Conservation (phyloP, 805 yeast species). For the Scheffersomyces lignosus region DNA sequence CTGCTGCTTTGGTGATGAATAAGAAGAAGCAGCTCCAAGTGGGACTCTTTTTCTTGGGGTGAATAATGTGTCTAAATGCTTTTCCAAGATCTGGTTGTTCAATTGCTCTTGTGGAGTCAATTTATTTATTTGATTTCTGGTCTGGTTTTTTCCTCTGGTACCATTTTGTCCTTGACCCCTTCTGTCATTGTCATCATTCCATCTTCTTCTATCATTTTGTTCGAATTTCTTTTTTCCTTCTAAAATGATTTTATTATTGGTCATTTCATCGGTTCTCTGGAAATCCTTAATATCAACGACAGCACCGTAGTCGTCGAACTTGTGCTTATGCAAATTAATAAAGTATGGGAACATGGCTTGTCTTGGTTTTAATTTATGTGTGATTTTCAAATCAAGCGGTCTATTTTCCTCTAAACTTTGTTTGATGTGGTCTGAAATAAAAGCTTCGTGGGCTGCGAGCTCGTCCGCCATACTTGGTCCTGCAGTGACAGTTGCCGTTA, state of each 20-base stretch:
- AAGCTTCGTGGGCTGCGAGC: constrained; percentile 41
- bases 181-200: constrained; percentile 19
- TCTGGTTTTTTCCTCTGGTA: constrained; percentile 13
- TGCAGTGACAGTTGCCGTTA: constrained; percentile 2
- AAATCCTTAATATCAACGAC: constrained; percentile 66
- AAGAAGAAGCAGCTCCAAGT: constrained; percentile 17
- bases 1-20: constrained; percentile 20
- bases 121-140: constrained; percentile 22
- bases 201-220: constrained; percentile 26
- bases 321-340: constrained; percentile 46
- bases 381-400: constrained; percentile 55
- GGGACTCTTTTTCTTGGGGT: constrained; percentile 50
- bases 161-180: constrained; percentile 17
- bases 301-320: constrained; percentile 87
- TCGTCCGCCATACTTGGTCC: constrained; percentile 21
- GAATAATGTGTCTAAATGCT: constrained; percentile 47
- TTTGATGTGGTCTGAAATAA: constrained; percentile 38
- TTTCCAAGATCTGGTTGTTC: constrained; percentile 40
- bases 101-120: constrained; percentile 45
- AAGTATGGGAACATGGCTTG: constrained; percentile 77
- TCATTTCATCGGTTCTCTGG: constrained; percentile 52
- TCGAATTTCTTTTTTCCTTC: constrained; percentile 41
- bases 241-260: constrained; percentile 33
- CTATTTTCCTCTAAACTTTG: constrained; percentile 39
- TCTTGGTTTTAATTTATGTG: constrained; percentile 46